phyloP scores from a whole-genome alignment of 2,329 filamentous ascomycete genomes.

The Fonsecaea multimorphosa region DNA sequence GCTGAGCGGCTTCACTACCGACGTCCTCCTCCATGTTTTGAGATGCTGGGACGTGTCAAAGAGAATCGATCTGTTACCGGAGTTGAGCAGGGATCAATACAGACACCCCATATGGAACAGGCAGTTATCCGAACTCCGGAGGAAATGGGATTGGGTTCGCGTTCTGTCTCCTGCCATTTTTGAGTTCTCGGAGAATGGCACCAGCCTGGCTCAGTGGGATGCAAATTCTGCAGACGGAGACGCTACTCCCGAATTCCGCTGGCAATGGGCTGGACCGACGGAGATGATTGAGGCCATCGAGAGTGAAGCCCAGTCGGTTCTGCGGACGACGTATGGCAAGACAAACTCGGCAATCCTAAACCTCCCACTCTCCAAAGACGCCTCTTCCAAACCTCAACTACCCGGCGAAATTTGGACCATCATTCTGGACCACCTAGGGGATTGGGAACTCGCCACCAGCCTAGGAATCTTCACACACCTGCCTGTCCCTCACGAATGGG shows the following conservation, averaged over 20 bases:
- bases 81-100: constrained; percentile 90
- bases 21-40: constrained; percentile 77
- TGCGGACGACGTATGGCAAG: constrained; percentile 28
- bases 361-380: constrained; percentile 47
- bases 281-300: constrained; percentile 38
- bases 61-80: constrained; percentile 81
- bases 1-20: constrained; percentile 82
- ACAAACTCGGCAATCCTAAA: constrained; percentile 31
- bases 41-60: constrained; percentile 88
- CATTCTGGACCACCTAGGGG: constrained; percentile 80
- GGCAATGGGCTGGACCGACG: constrained; percentile 41
- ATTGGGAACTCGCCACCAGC: constrained; percentile 88
- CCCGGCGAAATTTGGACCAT: constrained; percentile 90
- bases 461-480: constrained; percentile 81
- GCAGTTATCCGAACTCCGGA: constrained; percentile 80
- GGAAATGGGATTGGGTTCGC: constrained; percentile 86
- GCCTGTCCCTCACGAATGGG: constrained; percentile 75
- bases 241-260: constrained; percentile 40
- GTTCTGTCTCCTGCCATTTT: constrained; percentile 82
- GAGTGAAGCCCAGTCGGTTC: constrained; percentile 36
- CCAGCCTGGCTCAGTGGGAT: constrained; percentile 48
- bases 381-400: constrained; percentile 52
- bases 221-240: constrained; percentile 41
- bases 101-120: constrained; percentile 87
- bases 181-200: constrained; percentile 67